Conservation (phyloP, 495 filamentous ascomycete species). For the Hyphodiscus hymeniophilus region DNA sequence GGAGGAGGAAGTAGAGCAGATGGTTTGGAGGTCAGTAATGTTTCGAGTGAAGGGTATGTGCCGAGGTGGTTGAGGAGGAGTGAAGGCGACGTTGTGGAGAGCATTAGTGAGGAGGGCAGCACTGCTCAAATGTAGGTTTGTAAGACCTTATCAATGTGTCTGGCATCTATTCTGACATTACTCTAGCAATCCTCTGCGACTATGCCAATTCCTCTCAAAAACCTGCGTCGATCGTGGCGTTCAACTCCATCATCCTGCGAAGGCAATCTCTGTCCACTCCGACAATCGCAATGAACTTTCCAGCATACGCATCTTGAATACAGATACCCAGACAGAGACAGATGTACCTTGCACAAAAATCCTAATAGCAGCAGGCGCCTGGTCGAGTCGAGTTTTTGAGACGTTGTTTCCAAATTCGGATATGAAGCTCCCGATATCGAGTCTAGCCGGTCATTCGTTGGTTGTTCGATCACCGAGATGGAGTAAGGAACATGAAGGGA, state of each 20-base stretch:
- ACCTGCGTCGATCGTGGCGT: slow-evolving; percentile 52
- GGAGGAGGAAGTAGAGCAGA: slow-evolving; percentile 56
- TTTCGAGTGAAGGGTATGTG: slow-evolving; percentile 6
- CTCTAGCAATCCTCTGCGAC: slow-evolving; percentile 46
- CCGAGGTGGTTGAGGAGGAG: slow-evolving; percentile 54
- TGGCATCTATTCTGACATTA: slow-evolving; percentile 8
- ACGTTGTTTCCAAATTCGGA: slow-evolving; percentile 52
- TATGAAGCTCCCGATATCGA: slow-evolving; percentile 43
- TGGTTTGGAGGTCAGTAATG: slow-evolving; percentile 11
- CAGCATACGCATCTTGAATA: slow-evolving; percentile 36
- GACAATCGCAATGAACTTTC: slow-evolving; percentile 37
- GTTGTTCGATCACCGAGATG: slow-evolving; percentile 55
- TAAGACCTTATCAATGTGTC: neutral
- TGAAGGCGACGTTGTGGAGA: slow-evolving; percentile 44
- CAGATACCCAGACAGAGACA: slow-evolving; percentile 38
- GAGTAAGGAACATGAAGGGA: slow-evolving; percentile 25
- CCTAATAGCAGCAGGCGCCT: slow-evolving; percentile 60
- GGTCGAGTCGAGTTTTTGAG: slow-evolving; percentile 55
- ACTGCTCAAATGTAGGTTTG: slow-evolving; percentile 56
- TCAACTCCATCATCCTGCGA: slow-evolving; percentile 55
- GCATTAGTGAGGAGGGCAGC: slow-evolving; percentile 52
- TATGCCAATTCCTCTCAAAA: slow-evolving; percentile 57
- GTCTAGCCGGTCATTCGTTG: slow-evolving; percentile 65
- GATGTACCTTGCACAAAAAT: slow-evolving; percentile 50
- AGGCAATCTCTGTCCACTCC: slow-evolving; percentile 41